phyloP scores from a whole-genome alignment of 1,284 basidiomycete species.

The Puccinia hordei region DNA sequence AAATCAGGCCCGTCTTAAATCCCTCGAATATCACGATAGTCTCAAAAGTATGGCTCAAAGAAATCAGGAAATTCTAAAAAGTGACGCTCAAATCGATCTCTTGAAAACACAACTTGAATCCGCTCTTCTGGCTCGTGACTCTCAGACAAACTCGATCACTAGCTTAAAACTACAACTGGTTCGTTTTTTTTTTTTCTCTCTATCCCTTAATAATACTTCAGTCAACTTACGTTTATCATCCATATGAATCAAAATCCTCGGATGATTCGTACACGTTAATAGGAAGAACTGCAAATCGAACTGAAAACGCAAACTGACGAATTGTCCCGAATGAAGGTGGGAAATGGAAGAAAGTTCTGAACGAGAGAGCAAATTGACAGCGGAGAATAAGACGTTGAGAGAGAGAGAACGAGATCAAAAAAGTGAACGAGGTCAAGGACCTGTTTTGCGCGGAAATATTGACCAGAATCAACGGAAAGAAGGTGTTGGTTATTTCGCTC shows the following conservation, averaged over 20 bases:
- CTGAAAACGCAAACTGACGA: neutral
- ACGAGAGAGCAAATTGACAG: constrained; percentile 7
- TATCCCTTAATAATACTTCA: neutral
- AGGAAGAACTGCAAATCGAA: constrained; percentile 8
- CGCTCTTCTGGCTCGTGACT: neutral
- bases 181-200: neutral
- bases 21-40: constrained; percentile 44
- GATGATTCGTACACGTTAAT: neutral
- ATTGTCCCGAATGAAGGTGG: neutral
- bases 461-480: constrained; percentile 11
- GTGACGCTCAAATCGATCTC: constrained; percentile 1
- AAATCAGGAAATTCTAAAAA: constrained; percentile 38
- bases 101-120: constrained; percentile 23
- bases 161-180: constrained; percentile 33
- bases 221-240: no score
- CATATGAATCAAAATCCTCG: neutral
- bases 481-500: constrained; percentile 46
- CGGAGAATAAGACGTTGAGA: constrained; percentile 6
- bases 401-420: constrained; percentile 31
- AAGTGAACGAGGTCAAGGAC: constrained; percentile 30
- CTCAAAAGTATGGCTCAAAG: constrained; percentile 35
- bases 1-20: constrained; percentile 16
- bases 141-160: constrained; percentile 6
- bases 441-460: constrained; percentile 5
- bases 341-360: neutral